Percentiles rank a stretch among this genome's conserved stretches.
phyloP scores from a whole-genome alignment of 768 basidiomycete genomes.

The Pleurotus sapidus region DNA sequence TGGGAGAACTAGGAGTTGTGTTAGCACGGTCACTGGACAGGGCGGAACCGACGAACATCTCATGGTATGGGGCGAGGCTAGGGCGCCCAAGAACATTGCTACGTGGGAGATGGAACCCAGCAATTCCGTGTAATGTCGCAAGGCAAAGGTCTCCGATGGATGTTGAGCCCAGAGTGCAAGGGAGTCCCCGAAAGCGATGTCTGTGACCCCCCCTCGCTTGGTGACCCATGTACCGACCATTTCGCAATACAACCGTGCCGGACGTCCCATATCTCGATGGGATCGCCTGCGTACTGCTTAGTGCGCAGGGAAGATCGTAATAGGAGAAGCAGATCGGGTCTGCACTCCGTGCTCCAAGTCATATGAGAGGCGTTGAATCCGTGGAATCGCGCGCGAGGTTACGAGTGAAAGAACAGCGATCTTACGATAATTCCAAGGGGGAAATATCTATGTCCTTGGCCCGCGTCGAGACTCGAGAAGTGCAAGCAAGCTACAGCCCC shows the following conservation, averaged over 20 bases:
- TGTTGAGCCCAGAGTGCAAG: constrained; percentile 75
- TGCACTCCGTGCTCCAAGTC: too few species aligned
- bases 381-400: too few species aligned
- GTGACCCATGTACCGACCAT: constrained; percentile 68
- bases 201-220: constrained; percentile 73
- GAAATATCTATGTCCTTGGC: too few species aligned
- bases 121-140: constrained; percentile 61
- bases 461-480: too few species aligned
- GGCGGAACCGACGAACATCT: constrained; percentile 48
- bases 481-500: too few species aligned
- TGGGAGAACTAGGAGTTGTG: constrained; percentile 31
- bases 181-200: constrained; percentile 65
- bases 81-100: too few species aligned
- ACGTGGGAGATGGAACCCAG: constrained; percentile 65
- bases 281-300: constrained; percentile 40
- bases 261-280: constrained; percentile 86
- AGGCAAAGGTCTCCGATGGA: constrained; percentile 70
- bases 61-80: constrained; percentile 68
- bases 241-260: constrained; percentile 79
- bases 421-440: too few species aligned
- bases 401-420: too few species aligned
- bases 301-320: neutral
- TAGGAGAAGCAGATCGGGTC: too few species aligned
- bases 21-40: constrained; percentile 1
- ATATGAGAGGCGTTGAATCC: too few species aligned